Base-by-base conservation (phyloP, 2,329 filamentous ascomycete species). In the Alternaria panax region DNA sequence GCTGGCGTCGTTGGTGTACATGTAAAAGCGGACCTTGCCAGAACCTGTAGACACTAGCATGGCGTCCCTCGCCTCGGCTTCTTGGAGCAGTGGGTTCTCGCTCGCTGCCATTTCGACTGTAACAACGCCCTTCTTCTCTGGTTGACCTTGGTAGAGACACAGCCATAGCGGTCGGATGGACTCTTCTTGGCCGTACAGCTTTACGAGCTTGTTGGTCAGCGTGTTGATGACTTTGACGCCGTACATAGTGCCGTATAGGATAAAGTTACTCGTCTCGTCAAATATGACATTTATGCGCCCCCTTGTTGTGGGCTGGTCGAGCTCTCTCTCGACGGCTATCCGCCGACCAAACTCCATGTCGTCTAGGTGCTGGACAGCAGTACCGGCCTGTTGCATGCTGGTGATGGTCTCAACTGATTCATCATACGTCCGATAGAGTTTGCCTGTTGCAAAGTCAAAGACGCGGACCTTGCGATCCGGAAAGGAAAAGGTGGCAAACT, bases 101-200 rank as follows among this genome's bases (percentile, higher is more conserved):
- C 92, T 96, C 0, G 96, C 95, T 1, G 95, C 96, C 95, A 99
- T 99, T 66, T 93, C 93, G 24, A 98, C 90, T 0, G 96, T 99
- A 4, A 95, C 91, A 16, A 98, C 82, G 12, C 91, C 91, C 78
- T 98, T 98, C 80, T 94, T 96, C 76, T 96, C 92, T 0, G 95
- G 95, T 67, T 94, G 91, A 45, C 95, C 96, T 82, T 99, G 96
- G 76, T 99, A 99, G 6, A 99, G 80, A 18, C 90, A 87, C 12
- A 99, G 81, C 75, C 93, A 91, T 56, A 98, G 83, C 0, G 92
- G 87, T 25, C 95, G 88, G 70, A 97, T 89, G 41, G 91, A 89
- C 73, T 99, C 95, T 50, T 98, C 94, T 70, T 90, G 91, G 43
- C 91, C 95, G 78, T 94, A 98, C 1, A 95, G 86, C 75, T 93